A percentile compares a stretch with the other conserved stretches of the same genome.
These are phyloP conservation scores for Penicillium pancosmium DNA, from an alignment of 495 filamentous ascomycete genomes.

Conservation along the genomic window DNA sequence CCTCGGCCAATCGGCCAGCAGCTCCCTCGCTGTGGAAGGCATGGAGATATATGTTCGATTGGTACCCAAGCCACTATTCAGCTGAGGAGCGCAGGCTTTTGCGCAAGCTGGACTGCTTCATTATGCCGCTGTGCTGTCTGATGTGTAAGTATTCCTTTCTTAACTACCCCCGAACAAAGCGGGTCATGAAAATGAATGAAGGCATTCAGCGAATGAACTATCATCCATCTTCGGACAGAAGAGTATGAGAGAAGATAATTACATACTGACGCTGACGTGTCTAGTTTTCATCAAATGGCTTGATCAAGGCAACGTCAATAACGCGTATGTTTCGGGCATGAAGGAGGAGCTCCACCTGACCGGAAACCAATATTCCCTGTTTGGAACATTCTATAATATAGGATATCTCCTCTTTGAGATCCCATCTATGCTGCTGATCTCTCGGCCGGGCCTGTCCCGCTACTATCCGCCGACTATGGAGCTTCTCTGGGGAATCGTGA, in stretches of 20 bases:
- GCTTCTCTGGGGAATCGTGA: slow-evolving; percentile 46
- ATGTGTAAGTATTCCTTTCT: slow-evolving; percentile 9
- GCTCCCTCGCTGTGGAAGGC: slow-evolving; percentile 22
- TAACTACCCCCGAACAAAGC: not conserved
- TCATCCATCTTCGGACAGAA: not conserved
- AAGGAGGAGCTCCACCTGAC: slow-evolving; percentile 59
- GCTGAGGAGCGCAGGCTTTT: slow-evolving; percentile 19
- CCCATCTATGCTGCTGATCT: slow-evolving; percentile 21
- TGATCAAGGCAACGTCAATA: slow-evolving; percentile 22
- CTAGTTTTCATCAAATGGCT: slow-evolving; percentile 28
- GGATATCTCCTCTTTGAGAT: slow-evolving; percentile 26
- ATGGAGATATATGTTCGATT: slow-evolving; percentile 24
- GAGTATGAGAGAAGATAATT: not conserved
- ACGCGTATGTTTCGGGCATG: slow-evolving; percentile 67
- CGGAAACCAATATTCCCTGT: slow-evolving; percentile 47
- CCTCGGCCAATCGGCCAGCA: slow-evolving; percentile 12
- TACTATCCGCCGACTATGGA: slow-evolving; percentile 20
- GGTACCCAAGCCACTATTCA: slow-evolving; percentile 24
- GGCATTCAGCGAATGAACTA: not conserved
- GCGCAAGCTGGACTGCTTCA: slow-evolving; percentile 23
- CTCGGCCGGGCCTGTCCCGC: slow-evolving; percentile 13
- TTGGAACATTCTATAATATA: slow-evolving; percentile 26
- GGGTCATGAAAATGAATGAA: not conserved
- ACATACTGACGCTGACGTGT: not conserved
- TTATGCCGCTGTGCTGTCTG: slow-evolving; percentile 25